Evolutionary conservation across 2,329 filamentous ascomycete genomes (phyloP).

Genomic region (Ceratocystis diversiconidia): DNA sequence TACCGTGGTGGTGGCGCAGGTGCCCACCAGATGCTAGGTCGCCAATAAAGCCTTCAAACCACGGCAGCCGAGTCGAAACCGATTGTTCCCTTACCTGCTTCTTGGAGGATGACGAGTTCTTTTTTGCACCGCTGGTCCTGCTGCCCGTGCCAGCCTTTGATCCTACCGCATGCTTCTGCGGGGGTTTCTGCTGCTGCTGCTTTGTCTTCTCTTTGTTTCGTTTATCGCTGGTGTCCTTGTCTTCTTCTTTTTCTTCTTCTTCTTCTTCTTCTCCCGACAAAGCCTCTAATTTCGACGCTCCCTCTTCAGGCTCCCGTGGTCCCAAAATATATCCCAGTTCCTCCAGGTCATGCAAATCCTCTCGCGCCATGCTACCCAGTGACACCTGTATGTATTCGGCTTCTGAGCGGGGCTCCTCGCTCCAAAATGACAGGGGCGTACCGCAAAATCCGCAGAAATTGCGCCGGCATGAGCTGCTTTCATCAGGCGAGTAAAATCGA

Average conservation of each 20-base stretch:
- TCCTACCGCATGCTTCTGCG: neutral
- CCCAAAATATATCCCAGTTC: conserved; percentile 56
- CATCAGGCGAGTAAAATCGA: conserved; percentile 48
- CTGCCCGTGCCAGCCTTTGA: neutral
- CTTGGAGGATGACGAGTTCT: neutral
- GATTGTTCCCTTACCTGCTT: conserved; percentile 21
- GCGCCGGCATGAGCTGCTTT: conserved; percentile 47
- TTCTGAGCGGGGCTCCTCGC: conserved; percentile 54
- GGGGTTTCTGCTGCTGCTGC: neutral
- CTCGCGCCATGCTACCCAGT: conserved; percentile 57
- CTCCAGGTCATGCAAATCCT: conserved; percentile 59
- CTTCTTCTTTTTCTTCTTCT: neutral
- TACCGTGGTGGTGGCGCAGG: conserved; percentile 46
- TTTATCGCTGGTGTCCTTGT: conserved; percentile 1
- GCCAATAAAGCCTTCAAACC: conserved; percentile 59
- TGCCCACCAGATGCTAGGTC: conserved; percentile 49
- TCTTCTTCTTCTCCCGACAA: conserved; percentile 21
- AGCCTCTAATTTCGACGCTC: conserved; percentile 18
- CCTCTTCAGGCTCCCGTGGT: conserved; percentile 15
- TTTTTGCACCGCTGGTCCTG: neutral
- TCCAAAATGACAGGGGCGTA: conserved; percentile 73
- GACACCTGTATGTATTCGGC: conserved; percentile 69
- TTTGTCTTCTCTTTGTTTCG: neutral
- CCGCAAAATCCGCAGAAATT: conserved; percentile 90
- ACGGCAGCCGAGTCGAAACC: conserved; percentile 44